A percentile compares a stretch with the other conserved stretches of the same genome.
These are phyloP conservation scores for Coniochaeta sp. DNA, from an alignment of 2,329 filamentous ascomycete species.

Conservation along the genomic window DNA sequence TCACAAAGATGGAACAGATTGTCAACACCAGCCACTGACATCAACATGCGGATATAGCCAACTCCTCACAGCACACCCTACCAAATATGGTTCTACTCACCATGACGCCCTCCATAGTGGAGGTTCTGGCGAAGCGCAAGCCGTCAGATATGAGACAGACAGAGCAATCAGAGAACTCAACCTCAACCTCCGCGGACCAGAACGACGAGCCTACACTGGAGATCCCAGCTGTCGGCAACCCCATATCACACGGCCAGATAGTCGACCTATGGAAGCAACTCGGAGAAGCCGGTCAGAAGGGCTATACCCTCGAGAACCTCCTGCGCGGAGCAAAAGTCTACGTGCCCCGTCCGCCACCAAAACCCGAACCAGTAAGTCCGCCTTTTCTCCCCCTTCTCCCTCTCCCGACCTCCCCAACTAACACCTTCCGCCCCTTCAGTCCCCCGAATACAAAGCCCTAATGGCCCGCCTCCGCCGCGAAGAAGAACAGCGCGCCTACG, in stretches of 20 bases:
- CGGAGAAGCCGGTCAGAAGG: slow-evolving; percentile 22
- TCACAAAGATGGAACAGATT: neutral
- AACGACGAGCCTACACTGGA: slow-evolving; percentile 40
- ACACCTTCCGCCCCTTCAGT: slow-evolving; percentile 35
- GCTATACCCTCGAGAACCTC: slow-evolving; percentile 58
- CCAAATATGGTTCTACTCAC: slow-evolving; percentile 67
- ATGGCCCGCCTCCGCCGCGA: slow-evolving; percentile 81
- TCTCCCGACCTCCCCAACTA: slow-evolving; percentile 7
- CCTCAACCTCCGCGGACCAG: slow-evolving; percentile 1
- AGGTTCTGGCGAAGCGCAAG: slow-evolving; percentile 38
- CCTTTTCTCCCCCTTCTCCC: neutral
- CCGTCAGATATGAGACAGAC: neutral
- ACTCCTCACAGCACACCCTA: neutral
- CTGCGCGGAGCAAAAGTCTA: slow-evolving; percentile 68
- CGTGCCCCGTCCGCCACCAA: slow-evolving; percentile 70
- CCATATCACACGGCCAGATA: slow-evolving; percentile 66
- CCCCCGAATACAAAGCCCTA: slow-evolving; percentile 74
- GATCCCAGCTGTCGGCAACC: slow-evolving; percentile 49
- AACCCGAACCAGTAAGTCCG: slow-evolving; percentile 61
- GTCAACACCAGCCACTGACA: too few species aligned
- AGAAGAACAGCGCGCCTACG: slow-evolving; percentile 76
- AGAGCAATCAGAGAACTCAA: neutral
- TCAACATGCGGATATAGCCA: neutral
- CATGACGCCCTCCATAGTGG: slow-evolving; percentile 64
- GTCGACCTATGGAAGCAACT: slow-evolving; percentile 53